Percentiles rank a stretch among this genome's conserved stretches.
Evolutionary conservation across 345 rosid species (phyloP).

Genomic region (Gossypium rotundifolium): DNA sequence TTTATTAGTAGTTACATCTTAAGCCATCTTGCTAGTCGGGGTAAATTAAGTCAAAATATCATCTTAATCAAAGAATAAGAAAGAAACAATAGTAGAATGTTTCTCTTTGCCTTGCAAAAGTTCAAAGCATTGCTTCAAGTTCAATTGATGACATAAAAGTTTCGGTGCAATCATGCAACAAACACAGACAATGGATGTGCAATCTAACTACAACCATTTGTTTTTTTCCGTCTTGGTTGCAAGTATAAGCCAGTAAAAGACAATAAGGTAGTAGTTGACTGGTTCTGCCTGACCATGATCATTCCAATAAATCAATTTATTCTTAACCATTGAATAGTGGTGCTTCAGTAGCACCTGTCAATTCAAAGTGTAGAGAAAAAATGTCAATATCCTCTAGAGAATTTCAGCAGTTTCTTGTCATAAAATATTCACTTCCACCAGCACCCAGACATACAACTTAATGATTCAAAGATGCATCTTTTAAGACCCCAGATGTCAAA

Average conservation of each 20-base stretch:
- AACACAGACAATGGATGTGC: neutral
- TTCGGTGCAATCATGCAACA: neutral
- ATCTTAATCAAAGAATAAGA: neutral
- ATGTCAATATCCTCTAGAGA: neutral
- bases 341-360: conserved; percentile 14
- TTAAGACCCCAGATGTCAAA: neutral
- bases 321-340: neutral
- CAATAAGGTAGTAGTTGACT: conserved; percentile 16
- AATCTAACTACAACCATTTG: conserved; percentile 10
- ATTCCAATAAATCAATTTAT: no score
- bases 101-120: conserved; percentile 5
- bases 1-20: no score
- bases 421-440: conserved; percentile 17
- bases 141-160: neutral
- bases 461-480: conserved; percentile 14
- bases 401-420: conserved; percentile 3
- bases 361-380: conserved; percentile 7
- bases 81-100: neutral
- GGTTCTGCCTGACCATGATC: conserved; percentile 4
- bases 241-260: conserved; percentile 7
- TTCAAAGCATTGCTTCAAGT: conserved; percentile 1
- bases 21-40: no score
- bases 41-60: no score
- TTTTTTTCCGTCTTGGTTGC: neutral
- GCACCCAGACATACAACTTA: conserved; percentile 18